phyloP scores from a whole-genome alignment of 192 early-diverging fungal genomes.

The Umbelopsis vinacea region DNA sequence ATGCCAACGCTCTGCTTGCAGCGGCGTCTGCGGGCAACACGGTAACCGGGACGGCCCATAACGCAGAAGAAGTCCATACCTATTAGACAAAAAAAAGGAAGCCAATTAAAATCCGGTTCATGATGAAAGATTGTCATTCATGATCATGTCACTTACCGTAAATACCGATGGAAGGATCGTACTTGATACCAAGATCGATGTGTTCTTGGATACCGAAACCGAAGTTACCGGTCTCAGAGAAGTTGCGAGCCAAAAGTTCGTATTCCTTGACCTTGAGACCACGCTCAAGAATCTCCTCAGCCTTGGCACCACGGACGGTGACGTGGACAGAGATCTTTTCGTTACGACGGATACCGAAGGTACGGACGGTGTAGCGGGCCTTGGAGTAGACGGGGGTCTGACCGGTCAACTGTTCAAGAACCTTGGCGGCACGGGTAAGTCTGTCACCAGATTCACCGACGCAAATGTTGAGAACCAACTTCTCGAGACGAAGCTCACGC shows the following conservation, averaged over 20 bases:
- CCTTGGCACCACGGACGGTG: slow-evolving; percentile 90
- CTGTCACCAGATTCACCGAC: slow-evolving; percentile 99
- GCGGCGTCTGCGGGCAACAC: slow-evolving; percentile 93
- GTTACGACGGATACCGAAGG: slow-evolving; percentile 99
- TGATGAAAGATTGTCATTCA: background rate
- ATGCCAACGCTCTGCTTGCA: slow-evolving; percentile 81
- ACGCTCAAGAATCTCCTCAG: slow-evolving; percentile 97
- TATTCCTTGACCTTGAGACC: slow-evolving; percentile 99
- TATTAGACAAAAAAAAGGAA: slow-evolving; percentile 49
- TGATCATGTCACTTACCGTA: slow-evolving; percentile 61
- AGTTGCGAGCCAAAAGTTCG: slow-evolving; percentile 95
- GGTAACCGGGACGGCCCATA: slow-evolving; percentile 97
- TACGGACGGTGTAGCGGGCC: slow-evolving; percentile 99
- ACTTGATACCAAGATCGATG: slow-evolving; percentile 99
- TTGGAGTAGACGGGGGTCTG: slow-evolving; percentile 99
- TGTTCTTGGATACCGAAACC: slow-evolving; percentile 99
- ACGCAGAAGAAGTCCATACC: slow-evolving; percentile 98
- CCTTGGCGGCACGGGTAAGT: slow-evolving; percentile 99
- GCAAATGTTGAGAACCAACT: slow-evolving; percentile 99
- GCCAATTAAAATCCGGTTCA: slow-evolving; percentile 39
- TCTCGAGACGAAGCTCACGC: slow-evolving; percentile 97
- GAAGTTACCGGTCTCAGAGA: slow-evolving; percentile 98
- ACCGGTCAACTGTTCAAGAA: slow-evolving; percentile 99
- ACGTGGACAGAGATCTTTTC: slow-evolving; percentile 99
- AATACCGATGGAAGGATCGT: slow-evolving; percentile 98